These are phyloP conservation scores for Escovopsis sp. DNA, from an alignment of 2,329 filamentous ascomycete genomes.

Conservation along the genomic window DNA sequence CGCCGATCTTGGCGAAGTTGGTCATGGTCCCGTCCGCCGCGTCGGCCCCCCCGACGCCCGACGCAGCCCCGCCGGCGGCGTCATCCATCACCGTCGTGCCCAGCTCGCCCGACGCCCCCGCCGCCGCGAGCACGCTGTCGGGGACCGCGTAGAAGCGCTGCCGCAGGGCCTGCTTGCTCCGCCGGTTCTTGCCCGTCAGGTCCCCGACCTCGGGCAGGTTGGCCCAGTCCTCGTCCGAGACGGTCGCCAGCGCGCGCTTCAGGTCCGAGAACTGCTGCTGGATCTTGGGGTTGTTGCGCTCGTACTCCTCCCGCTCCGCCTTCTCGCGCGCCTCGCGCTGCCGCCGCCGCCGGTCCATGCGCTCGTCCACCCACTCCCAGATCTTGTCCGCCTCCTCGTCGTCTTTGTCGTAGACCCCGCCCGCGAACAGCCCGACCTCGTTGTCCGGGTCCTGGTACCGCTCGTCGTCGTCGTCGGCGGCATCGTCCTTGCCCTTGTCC, in stretches of 20 bases:
- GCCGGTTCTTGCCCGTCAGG: slow-evolving; percentile 83
- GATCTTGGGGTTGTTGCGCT: slow-evolving; percentile 95
- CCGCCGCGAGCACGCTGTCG: slow-evolving; percentile 84
- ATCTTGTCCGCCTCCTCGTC: slow-evolving; percentile 96
- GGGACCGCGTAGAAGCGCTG: slow-evolving; percentile 92
- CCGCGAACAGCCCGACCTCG: slow-evolving; percentile 88
- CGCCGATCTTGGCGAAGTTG: slow-evolving; percentile 95
- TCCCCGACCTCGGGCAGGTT: slow-evolving; percentile 92
- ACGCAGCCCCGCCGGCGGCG: slow-evolving; percentile 26
- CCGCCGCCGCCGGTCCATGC: slow-evolving; percentile 80
- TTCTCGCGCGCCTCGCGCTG: slow-evolving; percentile 92
- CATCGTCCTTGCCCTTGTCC: slow-evolving; percentile 56
- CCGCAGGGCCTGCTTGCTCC: slow-evolving; percentile 67
- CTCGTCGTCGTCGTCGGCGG: slow-evolving; percentile 48
- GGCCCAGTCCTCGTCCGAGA: slow-evolving; percentile 94
- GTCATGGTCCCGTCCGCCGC: slow-evolving; percentile 80
- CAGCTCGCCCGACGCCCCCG: slow-evolving; percentile 65
- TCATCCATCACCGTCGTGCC: slow-evolving; percentile 83
- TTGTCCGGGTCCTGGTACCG: slow-evolving; percentile 95
- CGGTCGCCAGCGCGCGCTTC: slow-evolving; percentile 74
- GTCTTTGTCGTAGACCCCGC: slow-evolving; percentile 90
- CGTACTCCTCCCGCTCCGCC: slow-evolving; percentile 85
- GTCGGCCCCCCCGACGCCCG: slow-evolving; percentile 10
- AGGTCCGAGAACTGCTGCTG: slow-evolving; percentile 94
- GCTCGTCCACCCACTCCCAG: slow-evolving; percentile 90